Evolutionary conservation across 2,329 filamentous ascomycete species (phyloP), one percentile per base, ranked within the genome.

Genomic region (Orbilia ellipsospora): DNA sequence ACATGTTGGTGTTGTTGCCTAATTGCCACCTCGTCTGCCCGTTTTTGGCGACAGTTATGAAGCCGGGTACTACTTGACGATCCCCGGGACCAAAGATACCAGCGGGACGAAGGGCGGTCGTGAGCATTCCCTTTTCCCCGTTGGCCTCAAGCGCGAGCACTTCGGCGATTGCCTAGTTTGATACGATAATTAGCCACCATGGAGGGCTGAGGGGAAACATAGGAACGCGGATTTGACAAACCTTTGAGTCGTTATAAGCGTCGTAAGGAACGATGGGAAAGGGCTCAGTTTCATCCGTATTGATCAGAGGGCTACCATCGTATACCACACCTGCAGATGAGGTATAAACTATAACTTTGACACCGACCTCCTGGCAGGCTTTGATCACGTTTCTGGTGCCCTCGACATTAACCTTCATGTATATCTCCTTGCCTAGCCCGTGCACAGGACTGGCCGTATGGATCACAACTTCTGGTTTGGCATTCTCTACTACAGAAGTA

Each of bases 211-310:
- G 20, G 4, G 12, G 10, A 55, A 28, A 36, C 31, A 45, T 20
- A 56, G 8, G 20, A 52, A n/a, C 42, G 18, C 12, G 13, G 15
- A 55, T 48, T 20, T 40, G 59, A 40, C 60, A 20, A 52, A 91
- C 92, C 88, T 97, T 98, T 13, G 93, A 96, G 83, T 94, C 90
- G 31, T 93, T 93, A 83, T 98, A 98, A 83, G 93, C 93, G 82
- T 93, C 91, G 66, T 85, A 85, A 83, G 94, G 90, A 78, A 88
- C 92, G 55, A 88, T 86, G 62, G 95, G 89, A 59, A 91, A 86
- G 28, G 92, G 92, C 86, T 91, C 93, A 55, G 87, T 85, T 85
- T 98, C 94, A 82, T 94, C 90, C 78, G 92, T 93, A 82, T 97
- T 94, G 82, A 89, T 87, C 81, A 96, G 87, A 81, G 97, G 92